Conservation (phyloP, 2,329 filamentous ascomycete genomes). For the Simplicillium sp. region DNA sequence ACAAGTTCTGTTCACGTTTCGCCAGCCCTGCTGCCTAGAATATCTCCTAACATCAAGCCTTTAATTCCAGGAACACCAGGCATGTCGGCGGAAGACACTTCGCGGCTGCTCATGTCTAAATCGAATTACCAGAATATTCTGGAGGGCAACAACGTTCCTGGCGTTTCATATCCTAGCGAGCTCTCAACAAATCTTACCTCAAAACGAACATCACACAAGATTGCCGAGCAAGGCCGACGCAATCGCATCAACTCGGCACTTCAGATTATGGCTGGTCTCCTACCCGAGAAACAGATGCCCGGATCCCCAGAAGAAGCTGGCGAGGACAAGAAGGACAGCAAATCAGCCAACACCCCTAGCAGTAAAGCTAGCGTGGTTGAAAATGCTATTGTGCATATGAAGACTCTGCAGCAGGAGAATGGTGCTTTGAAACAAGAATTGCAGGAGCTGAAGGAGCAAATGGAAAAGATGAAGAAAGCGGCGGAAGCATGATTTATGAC, state of each 20-base stretch:
- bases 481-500: background rate
- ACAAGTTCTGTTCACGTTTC: conserved; percentile 68
- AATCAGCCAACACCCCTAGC: conserved; percentile 49
- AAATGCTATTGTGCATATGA: conserved; percentile 92
- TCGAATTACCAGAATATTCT: conserved; percentile 98
- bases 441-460: conserved; percentile 18
- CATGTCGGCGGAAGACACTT: conserved; percentile 48
- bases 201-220: conserved; percentile 95
- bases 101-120: conserved; percentile 79
- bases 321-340: conserved; percentile 37
- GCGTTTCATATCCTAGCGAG: conserved; percentile 82
- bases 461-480: conserved; percentile 15
- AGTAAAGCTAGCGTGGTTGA: conserved; percentile 98
- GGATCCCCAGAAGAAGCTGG: conserved; percentile 31
- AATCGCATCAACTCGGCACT: conserved; percentile 94
- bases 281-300: conserved; percentile 51
- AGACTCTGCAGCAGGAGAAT: conserved; percentile 67
- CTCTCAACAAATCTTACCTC: conserved; percentile 90
- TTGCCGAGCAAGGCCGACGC: conserved; percentile 89
- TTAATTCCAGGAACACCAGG: conserved; percentile 56
- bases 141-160: conserved; percentile 83
- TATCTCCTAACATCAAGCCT: conserved; percentile 91
- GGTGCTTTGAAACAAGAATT: conserved; percentile 57
- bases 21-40: conserved; percentile 77
- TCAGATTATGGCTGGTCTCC: conserved; percentile 77